Evolutionary conservation across 495 filamentous ascomycete species (phyloP).

Genomic region (Penicillium canariense): DNA sequence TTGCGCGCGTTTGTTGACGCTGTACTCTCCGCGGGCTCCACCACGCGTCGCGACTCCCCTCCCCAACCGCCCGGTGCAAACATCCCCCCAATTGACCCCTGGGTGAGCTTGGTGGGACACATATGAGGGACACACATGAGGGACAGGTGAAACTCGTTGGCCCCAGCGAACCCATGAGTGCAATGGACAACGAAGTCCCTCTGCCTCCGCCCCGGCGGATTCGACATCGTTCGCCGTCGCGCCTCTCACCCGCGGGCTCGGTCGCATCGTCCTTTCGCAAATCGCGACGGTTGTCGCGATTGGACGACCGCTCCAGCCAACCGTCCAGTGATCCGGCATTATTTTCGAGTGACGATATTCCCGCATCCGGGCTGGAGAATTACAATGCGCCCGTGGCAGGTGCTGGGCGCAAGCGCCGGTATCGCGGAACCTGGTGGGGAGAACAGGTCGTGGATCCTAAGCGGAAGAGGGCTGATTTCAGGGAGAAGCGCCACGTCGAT

Average conservation of each 20-base stretch:
- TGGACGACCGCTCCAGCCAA: constrained; percentile 45
- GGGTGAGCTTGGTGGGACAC: background rate
- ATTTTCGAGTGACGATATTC: constrained; percentile 78
- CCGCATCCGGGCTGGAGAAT: constrained; percentile 65
- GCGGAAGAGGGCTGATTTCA: constrained; percentile 55
- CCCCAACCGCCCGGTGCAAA: constrained; percentile 4
- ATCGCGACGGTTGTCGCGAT: constrained; percentile 34
- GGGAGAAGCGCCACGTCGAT: constrained; percentile 62
- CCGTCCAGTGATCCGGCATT: constrained; percentile 71
- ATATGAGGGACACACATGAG: background rate
- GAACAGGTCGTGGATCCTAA: constrained; percentile 52
- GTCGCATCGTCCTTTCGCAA: constrained; percentile 29
- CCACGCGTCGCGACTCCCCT: constrained; percentile 18
- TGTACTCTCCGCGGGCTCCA: constrained; percentile 13
- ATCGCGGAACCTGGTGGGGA: constrained; percentile 70
- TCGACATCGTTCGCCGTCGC: constrained; percentile 38
- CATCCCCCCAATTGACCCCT: constrained; percentile 2
- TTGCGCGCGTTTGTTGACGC: constrained; percentile 25
- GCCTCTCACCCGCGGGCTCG: constrained; percentile 10
- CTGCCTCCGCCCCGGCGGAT: constrained; percentile 44
- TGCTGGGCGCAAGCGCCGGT: constrained; percentile 59
- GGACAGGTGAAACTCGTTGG: background rate
- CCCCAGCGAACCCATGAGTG: constrained; percentile 4
- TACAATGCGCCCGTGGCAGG: constrained; percentile 50
- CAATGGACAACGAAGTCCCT: constrained; percentile 45